Base-by-base conservation (phyloP, 495 filamentous ascomycete species). In the Glutinoglossum americanum region DNA sequence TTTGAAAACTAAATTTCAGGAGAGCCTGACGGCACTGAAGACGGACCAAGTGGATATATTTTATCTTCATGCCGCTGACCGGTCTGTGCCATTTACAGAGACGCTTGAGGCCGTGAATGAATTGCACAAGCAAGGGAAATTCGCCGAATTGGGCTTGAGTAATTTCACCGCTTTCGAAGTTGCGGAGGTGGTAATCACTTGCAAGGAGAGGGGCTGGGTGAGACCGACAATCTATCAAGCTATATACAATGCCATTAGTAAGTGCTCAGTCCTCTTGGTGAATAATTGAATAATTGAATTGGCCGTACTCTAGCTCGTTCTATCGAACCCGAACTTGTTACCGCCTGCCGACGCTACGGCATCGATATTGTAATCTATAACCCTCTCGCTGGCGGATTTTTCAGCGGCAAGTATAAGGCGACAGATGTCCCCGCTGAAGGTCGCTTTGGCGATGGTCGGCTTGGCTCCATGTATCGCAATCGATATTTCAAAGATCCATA, bases 311-410 rank as follows among this genome's bases (percentile, higher is more conserved):
- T 44, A 75, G 79, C 79, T 44, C 84, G 89, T 13, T 78, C 76
- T 8, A 82, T 94, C 56, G 89, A 94, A 68, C 66, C 77, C 15
- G 89, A 96, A 68, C 71, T 94, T 35, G 74, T 94, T 30, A 82
- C 79, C 0, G 80, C 80, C 6, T 94, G 86, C 62, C 76, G 80
- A n/a, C 80, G 86, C 17, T 94, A 90, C 64, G 85, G 86, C 0
- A 72, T 96, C 28, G 85, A 92, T 60, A 77, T 94, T 26, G 88
- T 94, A 27, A 73, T 90, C n/a, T 94, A 96, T 69, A 94, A 94
- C 67, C 89, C 89, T 0, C 71, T 85, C 54, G 87, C 85, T 10
- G 89, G 88, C 5, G 89, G 89, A 0, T 67, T 94, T 21, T 84
- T 94, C 64, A 82, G 81, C 26, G 87, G 89, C 56, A 92, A 92